Conservation (phyloP, 2,329 filamentous ascomycete genomes). For the Periconia sp. region DNA sequence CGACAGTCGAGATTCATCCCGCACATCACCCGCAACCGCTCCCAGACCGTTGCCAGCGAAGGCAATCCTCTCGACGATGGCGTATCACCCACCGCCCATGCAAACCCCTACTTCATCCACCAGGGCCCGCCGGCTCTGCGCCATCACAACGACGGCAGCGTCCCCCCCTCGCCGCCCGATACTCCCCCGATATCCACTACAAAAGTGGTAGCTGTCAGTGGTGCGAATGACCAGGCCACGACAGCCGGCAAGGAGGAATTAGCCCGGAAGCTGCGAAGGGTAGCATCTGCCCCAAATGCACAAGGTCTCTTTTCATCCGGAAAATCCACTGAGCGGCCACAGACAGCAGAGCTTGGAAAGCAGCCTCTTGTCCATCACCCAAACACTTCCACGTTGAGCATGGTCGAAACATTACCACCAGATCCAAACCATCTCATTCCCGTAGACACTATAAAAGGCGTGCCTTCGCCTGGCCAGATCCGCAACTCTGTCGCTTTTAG, state of each 20-base stretch:
- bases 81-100: conserved; percentile 89
- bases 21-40: conserved; percentile 84
- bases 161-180: conserved; percentile 90
- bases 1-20: conserved; percentile 89
- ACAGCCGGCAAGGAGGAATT: conserved; percentile 90
- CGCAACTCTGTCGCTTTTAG: conserved; percentile 76
- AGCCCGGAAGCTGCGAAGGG: conserved; percentile 87
- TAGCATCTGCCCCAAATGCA: conserved; percentile 95
- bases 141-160: conserved; percentile 93
- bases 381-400: conserved; percentile 58
- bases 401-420: conserved; percentile 55
- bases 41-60: conserved; percentile 89
- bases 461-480: conserved; percentile 70
- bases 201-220: conserved; percentile 72
- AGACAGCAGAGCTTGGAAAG: conserved; percentile 85
- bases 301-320: conserved; percentile 79
- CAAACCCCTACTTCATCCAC: conserved; percentile 96
- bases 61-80: conserved; percentile 88
- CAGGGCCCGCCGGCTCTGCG: conserved; percentile 92
- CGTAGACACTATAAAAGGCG: conserved; percentile 53
- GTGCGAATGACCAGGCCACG: conserved; percentile 68
- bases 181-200: conserved; percentile 70
- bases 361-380: conserved; percentile 72
- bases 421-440: conserved; percentile 37
- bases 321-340: conserved; percentile 66